Evolutionary conservation across 345 rosid species (phyloP).

Genomic region (Zanthoxylum bungeanum): DNA sequence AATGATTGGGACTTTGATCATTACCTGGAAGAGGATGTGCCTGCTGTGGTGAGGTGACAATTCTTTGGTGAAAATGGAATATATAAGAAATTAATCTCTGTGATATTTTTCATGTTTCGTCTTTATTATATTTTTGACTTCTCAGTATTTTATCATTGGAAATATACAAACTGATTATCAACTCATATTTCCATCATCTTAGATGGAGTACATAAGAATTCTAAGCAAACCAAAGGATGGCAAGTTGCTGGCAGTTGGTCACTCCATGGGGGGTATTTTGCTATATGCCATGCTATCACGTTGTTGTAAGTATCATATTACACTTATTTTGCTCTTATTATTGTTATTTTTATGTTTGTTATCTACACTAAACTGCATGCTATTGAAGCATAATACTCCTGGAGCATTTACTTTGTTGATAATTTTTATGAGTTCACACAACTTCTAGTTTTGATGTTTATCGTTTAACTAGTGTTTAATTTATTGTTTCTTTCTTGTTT

Average conservation of each 20-base stretch:
- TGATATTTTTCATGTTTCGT: background rate
- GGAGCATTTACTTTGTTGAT: background rate
- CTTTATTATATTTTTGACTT: background rate
- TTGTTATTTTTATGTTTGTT: background rate
- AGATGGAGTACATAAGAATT: constrained; percentile 79
- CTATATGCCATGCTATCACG: constrained; percentile 72
- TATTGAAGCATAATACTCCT: background rate
- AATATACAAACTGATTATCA: background rate
- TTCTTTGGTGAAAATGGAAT: constrained; percentile 20
- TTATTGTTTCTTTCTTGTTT: background rate
- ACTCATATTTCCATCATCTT: constrained; percentile 12
- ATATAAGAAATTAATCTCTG: background rate
- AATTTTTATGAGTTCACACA: too few relatives aligned
- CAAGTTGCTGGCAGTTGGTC: constrained; percentile 80
- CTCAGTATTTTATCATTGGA: background rate
- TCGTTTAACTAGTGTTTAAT: background rate
- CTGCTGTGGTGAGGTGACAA: constrained; percentile 89
- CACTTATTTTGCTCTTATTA: background rate
- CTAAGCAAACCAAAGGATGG: constrained; percentile 63
- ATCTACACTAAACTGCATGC: background rate
- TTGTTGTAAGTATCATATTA: constrained; percentile 45
- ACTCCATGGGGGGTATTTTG: constrained; percentile 96
- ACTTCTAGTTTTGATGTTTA: background rate
- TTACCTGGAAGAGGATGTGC: constrained; percentile 78
- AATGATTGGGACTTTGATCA: constrained; percentile 93